phyloP scores from a whole-genome alignment of 495 filamentous ascomycete genomes.

The Hypomontagnella submonticulosa region DNA sequence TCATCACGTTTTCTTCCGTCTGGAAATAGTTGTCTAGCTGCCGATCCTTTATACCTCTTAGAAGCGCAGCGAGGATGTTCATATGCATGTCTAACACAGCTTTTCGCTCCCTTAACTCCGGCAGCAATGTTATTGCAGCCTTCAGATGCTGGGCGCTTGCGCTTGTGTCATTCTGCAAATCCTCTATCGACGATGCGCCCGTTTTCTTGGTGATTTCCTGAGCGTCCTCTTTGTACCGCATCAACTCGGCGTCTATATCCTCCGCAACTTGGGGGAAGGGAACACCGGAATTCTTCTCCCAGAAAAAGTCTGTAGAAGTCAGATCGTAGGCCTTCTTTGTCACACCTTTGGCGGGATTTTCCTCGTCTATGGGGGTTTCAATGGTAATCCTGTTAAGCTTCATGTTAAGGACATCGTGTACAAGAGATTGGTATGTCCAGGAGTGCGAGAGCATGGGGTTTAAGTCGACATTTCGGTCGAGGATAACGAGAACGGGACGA shows the following conservation, averaged over 20 bases:
- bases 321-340: constrained; percentile 91
- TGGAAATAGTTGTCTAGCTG: constrained; percentile 97
- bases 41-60: constrained; percentile 91
- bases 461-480: constrained; percentile 94
- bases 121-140: constrained; percentile 90
- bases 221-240: constrained; percentile 94
- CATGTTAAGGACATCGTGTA: constrained; percentile 94
- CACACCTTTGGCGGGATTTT: constrained; percentile 73
- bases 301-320: constrained; percentile 94
- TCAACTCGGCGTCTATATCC: constrained; percentile 92
- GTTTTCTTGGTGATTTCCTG: constrained; percentile 95
- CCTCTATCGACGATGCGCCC: constrained; percentile 90
- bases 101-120: constrained; percentile 92
- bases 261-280: constrained; percentile 98
- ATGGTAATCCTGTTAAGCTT: constrained; percentile 96
- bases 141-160: constrained; percentile 94
- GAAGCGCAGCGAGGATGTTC: constrained; percentile 90
- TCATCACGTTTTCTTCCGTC: constrained; percentile 92
- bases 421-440: constrained; percentile 97
- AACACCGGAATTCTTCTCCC: constrained; percentile 89
- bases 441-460: constrained; percentile 99
- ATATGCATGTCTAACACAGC: constrained; percentile 97
- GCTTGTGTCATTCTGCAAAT: constrained; percentile 88
- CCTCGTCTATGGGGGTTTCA: constrained; percentile 80
- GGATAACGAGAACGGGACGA: constrained; percentile 85